Conservation (phyloP, 2,329 filamentous ascomycete genomes). For the Phialophora verrucosa region DNA sequence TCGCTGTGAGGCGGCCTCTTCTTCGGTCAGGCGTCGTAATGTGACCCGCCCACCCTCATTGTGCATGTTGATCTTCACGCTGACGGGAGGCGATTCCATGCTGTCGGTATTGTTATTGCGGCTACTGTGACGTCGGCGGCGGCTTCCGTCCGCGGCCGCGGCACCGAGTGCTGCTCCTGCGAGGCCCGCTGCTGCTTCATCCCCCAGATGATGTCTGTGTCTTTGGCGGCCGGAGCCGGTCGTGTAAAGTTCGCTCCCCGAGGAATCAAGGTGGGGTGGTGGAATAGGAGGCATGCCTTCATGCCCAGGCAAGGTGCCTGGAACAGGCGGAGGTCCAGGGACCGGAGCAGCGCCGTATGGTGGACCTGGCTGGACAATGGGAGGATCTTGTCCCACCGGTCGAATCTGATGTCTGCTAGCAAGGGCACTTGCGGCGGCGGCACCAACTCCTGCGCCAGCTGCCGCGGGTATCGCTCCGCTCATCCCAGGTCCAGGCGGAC, state of each 20-base stretch:
- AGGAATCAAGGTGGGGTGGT: constrained; percentile 49
- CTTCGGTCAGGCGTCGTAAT: constrained; percentile 64
- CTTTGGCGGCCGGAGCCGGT: constrained; percentile 40
- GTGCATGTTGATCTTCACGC: constrained; percentile 69
- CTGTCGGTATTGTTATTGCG: constrained; percentile 48
- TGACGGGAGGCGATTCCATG: constrained; percentile 64
- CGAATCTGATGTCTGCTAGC: constrained; percentile 38
- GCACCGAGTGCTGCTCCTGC: constrained; percentile 43
- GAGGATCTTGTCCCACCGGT: constrained; percentile 44
- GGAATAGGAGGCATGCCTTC: constrained; percentile 49
- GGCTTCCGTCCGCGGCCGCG: constrained; percentile 42
- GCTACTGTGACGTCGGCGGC: constrained; percentile 43
- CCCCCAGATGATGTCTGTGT: constrained; percentile 40
- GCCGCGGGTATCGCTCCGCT: constrained; percentile 30
- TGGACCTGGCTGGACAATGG: constrained; percentile 38
- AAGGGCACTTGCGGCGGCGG: constrained; percentile 38
- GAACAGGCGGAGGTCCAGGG: constrained; percentile 1
- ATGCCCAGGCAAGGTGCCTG: not conserved
- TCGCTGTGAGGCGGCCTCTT: constrained; percentile 66
- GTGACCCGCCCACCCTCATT: constrained; percentile 68
- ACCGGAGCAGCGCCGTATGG: constrained; percentile 40
- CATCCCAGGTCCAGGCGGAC: constrained; percentile 30
- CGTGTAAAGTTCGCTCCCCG: constrained; percentile 44
- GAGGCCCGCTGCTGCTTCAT: constrained; percentile 43
- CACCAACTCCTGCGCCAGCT: constrained; percentile 27